phyloP scores from a whole-genome alignment of 352 stramenopile species.

The Phytophthora capsici region DNA sequence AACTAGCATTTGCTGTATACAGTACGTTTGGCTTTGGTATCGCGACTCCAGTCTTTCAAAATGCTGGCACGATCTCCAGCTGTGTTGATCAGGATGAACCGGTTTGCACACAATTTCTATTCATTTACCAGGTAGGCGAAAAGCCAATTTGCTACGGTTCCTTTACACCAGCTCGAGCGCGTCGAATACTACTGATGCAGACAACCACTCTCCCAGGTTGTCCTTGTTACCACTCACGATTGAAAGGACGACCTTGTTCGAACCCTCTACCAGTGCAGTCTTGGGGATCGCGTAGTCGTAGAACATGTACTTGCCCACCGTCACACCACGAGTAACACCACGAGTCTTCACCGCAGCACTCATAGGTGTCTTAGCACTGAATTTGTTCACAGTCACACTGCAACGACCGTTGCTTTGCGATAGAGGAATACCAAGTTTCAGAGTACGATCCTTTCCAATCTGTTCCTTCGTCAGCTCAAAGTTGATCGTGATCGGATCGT shows the following conservation, averaged over 20 bases:
- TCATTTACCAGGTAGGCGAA: no score
- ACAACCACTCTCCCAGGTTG: constrained; percentile 44
- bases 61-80: constrained; percentile 16
- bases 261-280: constrained; percentile 37
- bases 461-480: constrained; percentile 47
- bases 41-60: not conserved
- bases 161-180: constrained; percentile 43
- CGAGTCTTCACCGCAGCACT: constrained; percentile 49
- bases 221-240: constrained; percentile 59
- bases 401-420: constrained; percentile 50
- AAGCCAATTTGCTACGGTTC: no score
- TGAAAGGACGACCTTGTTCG: constrained; percentile 43
- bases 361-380: constrained; percentile 35
- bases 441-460: constrained; percentile 29
- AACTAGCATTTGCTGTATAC: constrained; percentile 15
- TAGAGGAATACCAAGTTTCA: constrained; percentile 54
- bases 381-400: constrained; percentile 52
- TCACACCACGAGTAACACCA: constrained; percentile 55
- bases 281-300: constrained; percentile 57
- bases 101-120: no score
- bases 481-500: constrained; percentile 50
- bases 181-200: constrained; percentile 56
- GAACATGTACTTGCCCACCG: constrained; percentile 52
- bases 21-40: not conserved
- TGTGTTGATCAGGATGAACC: not conserved